These are phyloP conservation scores for Dentipellis sp. DNA, from an alignment of 768 basidiomycete species.

Conservation along the genomic window DNA sequence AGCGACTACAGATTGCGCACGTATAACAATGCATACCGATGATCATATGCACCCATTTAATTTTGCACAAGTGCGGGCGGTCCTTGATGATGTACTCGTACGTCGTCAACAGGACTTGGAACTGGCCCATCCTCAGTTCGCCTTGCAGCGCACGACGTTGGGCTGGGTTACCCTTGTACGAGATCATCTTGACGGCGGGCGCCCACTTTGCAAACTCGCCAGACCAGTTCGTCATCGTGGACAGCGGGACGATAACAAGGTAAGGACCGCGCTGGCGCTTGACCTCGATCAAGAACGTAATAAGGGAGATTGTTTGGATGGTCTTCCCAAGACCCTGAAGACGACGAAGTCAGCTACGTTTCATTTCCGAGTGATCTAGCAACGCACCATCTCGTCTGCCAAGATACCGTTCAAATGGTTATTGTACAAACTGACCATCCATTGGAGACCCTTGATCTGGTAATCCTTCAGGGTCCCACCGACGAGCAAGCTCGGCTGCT, in stretches of 20 bases:
- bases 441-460: constrained; percentile 90
- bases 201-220: constrained; percentile 98
- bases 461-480: constrained; percentile 94
- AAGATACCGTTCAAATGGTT: constrained; percentile 92
- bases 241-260: constrained; percentile 91
- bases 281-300: constrained; percentile 86
- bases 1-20: not conserved
- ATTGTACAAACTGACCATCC: constrained; percentile 98
- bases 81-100: constrained; percentile 99
- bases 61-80: constrained; percentile 78
- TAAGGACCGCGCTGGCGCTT: constrained; percentile 92
- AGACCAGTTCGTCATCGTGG: constrained; percentile 96
- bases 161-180: constrained; percentile 88
- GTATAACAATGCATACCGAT: constrained; percentile 47
- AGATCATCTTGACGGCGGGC: constrained; percentile 64
- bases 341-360: not conserved
- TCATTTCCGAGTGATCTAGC: not conserved
- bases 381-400: constrained; percentile 83
- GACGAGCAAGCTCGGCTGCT: constrained; percentile 64
- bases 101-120: constrained; percentile 89
- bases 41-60: constrained; percentile 97
- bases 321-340: constrained; percentile 88
- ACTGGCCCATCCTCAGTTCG: constrained; percentile 71
- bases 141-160: constrained; percentile 72
- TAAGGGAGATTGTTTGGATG: constrained; percentile 90